Evolutionary conservation across 805 yeast species (phyloP), one percentile per base, ranked within the genome.

Genomic region (Cyberlindnera euphorbiiphila): DNA sequence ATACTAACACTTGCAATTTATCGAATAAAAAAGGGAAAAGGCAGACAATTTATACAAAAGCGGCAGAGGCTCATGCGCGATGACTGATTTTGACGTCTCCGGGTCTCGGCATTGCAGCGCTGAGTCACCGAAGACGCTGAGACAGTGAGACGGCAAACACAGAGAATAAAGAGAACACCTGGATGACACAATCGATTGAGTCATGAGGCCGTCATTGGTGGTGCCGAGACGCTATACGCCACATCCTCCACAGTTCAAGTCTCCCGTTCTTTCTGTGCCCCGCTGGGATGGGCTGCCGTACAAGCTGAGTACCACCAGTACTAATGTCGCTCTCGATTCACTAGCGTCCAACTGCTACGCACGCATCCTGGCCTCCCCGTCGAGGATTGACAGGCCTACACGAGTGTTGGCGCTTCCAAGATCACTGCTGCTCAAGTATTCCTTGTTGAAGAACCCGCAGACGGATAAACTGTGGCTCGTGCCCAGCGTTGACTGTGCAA

Each of bases 371-470:
- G 54, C 67, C 0, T 62, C 76, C 0, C 73, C 76, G 2, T 54
- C 66, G 12, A 57, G 80, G 42, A 55, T 57, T 47, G 73, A 71
- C 12, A 48, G 60, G 10, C 26, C 54, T 0, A 51, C 69, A 0
- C 54, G 68, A 62, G 23, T 27, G 51, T 10, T 53, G 39, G 22
- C 41, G 39, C 18, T 47, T 13, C 49, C 47, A 15, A 28, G 43
- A 15, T 35, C 19, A 10, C 9, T 40, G 1, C 21, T 41, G 28
- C 20, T 41, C n/a, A 43, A 16, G 26, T 36, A 39, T 28, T 46
- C 44, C 1, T 12, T 43, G 3, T 21, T 43, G n/a, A 38, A 25
- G 11, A 26, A 33, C 12, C 37, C 36, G n/a, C 14, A 25, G 3
- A 37, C 26, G 2, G 31, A 35, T 6, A 13, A 40, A 3, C 43